These are phyloP conservation scores for Picea glauca DNA, from an alignment of 75 land plant genomes.

Conservation along the genomic window DNA sequence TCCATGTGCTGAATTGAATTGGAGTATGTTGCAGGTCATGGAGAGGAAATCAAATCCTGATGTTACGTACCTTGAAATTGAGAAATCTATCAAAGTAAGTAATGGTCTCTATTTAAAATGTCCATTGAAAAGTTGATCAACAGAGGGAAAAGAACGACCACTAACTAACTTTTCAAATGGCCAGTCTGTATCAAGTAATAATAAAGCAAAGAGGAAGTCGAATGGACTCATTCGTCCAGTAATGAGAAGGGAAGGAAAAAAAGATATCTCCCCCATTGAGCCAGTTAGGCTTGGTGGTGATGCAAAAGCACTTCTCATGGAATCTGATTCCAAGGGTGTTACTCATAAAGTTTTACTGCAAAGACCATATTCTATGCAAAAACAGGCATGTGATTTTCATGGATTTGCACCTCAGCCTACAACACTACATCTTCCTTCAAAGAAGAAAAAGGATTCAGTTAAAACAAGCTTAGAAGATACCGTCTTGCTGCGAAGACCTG, in stretches of 20 bases:
- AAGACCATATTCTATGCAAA: neutral
- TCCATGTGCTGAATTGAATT: neutral
- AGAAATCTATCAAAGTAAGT: conserved; percentile 48
- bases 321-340: neutral
- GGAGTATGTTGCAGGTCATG: conserved; percentile 42
- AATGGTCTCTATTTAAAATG: conserved; percentile 9
- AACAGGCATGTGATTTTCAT: neutral
- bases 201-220: conserved; percentile 7
- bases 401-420: neutral
- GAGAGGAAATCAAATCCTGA: conserved; percentile 61
- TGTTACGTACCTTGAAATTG: conserved; percentile 51
- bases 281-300: neutral
- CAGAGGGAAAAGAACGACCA: neutral
- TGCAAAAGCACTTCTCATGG: neutral
- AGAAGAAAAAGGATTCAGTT: neutral
- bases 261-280: neutral
- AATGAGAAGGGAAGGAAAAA: conserved; percentile 2
- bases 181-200: neutral
- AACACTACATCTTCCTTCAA: neutral
- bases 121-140: neutral
- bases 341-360: conserved; percentile 4
- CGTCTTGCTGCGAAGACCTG: conserved; percentile 38
- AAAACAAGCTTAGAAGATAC: neutral
- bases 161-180: neutral
- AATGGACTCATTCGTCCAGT: neutral